Conservation (phyloP, 352 stramenopile species). For the Thraustotheca clavata region DNA sequence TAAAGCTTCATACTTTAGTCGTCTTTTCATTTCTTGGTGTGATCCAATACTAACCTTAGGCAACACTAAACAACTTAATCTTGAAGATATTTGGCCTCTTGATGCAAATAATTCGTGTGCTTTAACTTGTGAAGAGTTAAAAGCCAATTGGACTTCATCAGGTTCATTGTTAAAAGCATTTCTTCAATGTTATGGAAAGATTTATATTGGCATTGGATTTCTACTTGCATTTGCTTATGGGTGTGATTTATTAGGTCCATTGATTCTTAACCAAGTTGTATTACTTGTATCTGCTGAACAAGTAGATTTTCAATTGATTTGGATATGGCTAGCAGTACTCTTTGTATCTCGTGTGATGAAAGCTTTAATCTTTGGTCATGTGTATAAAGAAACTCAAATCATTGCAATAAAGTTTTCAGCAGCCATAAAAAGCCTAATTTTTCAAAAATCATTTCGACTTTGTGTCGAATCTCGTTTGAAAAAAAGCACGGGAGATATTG, state of each 20-base stretch:
- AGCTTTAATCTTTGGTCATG: slow-evolving; percentile 52
- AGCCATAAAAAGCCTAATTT: slow-evolving; percentile 61
- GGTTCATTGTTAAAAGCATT: slow-evolving; percentile 10
- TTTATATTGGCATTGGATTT: slow-evolving; percentile 23
- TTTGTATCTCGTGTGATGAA: slow-evolving; percentile 55
- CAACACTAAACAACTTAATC: slow-evolving; percentile 32
- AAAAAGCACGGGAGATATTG: slow-evolving; percentile 39
- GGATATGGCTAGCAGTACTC: slow-evolving; percentile 44
- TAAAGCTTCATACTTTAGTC: slow-evolving; percentile 27
- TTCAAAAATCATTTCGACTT: slow-evolving; percentile 60
- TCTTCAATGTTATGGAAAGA: slow-evolving; percentile 37
- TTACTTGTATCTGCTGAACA: not conserved
- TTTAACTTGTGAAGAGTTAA: slow-evolving; percentile 36
- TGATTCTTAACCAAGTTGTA: slow-evolving; percentile 14
- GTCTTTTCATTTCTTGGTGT: slow-evolving; percentile 30
- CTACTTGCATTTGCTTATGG: slow-evolving; percentile 1
- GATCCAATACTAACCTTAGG: slow-evolving; percentile 29
- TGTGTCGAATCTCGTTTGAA: slow-evolving; percentile 27
- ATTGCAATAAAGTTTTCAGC: slow-evolving; percentile 50
- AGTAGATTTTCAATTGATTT: not conserved
- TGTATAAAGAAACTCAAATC: slow-evolving; percentile 51
- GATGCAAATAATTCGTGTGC: slow-evolving; percentile 33
- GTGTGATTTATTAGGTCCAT: slow-evolving; percentile 30
- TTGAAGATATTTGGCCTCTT: slow-evolving; percentile 56
- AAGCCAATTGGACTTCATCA: slow-evolving; percentile 47